A percentile compares a stretch with the other conserved stretches of the same genome.
phyloP scores from a whole-genome alignment of 2,329 filamentous ascomycete genomes.

The Simplicillium sp. region DNA sequence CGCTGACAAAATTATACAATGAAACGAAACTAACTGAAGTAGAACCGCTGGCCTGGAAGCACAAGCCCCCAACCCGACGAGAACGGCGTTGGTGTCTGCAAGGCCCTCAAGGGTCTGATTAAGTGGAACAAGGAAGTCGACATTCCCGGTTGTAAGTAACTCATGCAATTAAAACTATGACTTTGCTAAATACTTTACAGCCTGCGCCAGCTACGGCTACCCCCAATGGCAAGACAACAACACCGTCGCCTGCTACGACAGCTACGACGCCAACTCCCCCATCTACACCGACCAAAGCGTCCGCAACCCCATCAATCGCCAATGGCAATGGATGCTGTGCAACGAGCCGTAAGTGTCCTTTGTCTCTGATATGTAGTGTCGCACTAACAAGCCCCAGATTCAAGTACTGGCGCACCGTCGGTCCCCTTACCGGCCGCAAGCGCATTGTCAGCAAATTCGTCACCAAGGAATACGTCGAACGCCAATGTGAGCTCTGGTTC shows the following conservation, averaged over 20 bases:
- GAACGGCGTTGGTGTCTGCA: conserved; percentile 41
- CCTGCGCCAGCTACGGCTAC: conserved; percentile 38
- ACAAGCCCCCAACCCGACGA: conserved; percentile 7
- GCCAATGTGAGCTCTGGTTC: neutral
- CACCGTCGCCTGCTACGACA: conserved; percentile 41
- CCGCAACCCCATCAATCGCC: conserved; percentile 34
- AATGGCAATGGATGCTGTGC: conserved; percentile 54
- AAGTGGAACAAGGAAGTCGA: conserved; percentile 37
- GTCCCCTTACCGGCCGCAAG: conserved; percentile 21
- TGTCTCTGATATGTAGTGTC: conserved; percentile 13
- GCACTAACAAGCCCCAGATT: conserved; percentile 18
- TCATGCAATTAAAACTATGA: neutral
- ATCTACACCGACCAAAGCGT: conserved; percentile 39
- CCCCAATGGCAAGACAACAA: conserved; percentile 26
- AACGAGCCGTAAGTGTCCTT: conserved; percentile 44
- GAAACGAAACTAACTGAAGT: neutral
- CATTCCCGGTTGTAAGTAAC: conserved; percentile 36
- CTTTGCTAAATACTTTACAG: conserved; percentile 12
- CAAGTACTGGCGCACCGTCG: conserved; percentile 25
- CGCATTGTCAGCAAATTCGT: neutral
- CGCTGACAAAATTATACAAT: too few species aligned
- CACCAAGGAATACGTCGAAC: neutral
- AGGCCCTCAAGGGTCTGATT: conserved; percentile 43
- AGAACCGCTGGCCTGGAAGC: conserved; percentile 4
- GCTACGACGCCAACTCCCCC: conserved; percentile 37